Percentiles rank a stretch among this genome's conserved stretches.
Evolutionary conservation across 1,284 basidiomycete species (phyloP).

Genomic region (Austroboletus niveus): DNA sequence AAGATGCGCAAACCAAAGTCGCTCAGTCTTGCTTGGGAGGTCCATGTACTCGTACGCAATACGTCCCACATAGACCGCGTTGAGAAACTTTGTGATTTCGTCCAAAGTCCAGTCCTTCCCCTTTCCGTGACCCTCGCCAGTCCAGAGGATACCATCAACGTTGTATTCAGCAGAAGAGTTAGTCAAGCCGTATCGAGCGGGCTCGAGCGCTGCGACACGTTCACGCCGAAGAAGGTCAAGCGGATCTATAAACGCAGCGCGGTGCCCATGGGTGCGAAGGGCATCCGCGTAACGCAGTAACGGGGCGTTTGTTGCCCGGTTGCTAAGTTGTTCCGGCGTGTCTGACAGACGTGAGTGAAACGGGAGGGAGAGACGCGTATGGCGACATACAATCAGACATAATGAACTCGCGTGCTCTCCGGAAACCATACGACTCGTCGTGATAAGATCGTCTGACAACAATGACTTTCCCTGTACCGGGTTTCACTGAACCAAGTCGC

Average conservation of each 20-base stretch:
- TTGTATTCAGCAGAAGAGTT: slow-evolving; percentile 58
- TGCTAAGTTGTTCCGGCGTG: slow-evolving; percentile 69
- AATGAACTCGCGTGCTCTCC: slow-evolving; percentile 60
- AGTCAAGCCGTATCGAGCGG: slow-evolving; percentile 71
- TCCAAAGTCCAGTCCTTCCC: slow-evolving; percentile 61
- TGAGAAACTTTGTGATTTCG: slow-evolving; percentile 69
- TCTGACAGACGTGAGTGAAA: slow-evolving; percentile 45
- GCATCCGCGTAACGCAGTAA: slow-evolving; percentile 86
- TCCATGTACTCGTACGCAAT: slow-evolving; percentile 93
- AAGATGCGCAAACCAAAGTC: slow-evolving; percentile 82
- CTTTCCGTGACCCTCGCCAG: slow-evolving; percentile 42
- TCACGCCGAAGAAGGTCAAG: slow-evolving; percentile 83
- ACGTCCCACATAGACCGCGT: slow-evolving; percentile 72
- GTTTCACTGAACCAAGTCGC: slow-evolving; percentile 1
- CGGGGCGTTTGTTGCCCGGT: slow-evolving; percentile 73
- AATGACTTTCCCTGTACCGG: slow-evolving; percentile 19
- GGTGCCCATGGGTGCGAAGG: slow-evolving; percentile 75
- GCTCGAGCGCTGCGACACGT: slow-evolving; percentile 79
- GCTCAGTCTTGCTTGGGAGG: slow-evolving; percentile 75
- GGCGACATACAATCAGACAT: slow-evolving; percentile 72
- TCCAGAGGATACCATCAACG: slow-evolving; percentile 81
- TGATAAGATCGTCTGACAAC: slow-evolving; percentile 51
- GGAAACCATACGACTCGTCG: slow-evolving; percentile 81
- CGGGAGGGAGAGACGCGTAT: neutral
- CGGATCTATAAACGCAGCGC: slow-evolving; percentile 82